Evolutionary conservation across 495 filamentous ascomycete species (phyloP).

Genomic region (Daldinia vernicosa): DNA sequence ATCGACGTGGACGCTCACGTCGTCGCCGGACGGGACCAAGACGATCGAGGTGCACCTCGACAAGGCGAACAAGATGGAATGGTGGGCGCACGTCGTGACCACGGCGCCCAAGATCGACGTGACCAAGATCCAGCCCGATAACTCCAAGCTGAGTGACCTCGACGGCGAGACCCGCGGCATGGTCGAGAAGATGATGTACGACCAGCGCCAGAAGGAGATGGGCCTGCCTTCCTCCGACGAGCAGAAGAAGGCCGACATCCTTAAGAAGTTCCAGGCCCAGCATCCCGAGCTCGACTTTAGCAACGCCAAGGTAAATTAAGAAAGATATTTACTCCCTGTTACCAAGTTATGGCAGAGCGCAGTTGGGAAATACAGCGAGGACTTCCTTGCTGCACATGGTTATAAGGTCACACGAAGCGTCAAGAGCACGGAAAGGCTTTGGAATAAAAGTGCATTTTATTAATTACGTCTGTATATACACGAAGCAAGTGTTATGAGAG

Average conservation of each 20-base stretch:
- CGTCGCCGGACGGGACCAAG: conserved; percentile 70
- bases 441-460: not conserved
- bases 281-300: conserved; percentile 84
- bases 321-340: conserved; percentile 20
- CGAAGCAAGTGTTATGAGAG: conserved; percentile 4
- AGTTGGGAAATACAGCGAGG: not conserved
- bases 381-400: not conserved
- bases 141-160: conserved; percentile 85
- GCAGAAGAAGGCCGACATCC: conserved; percentile 87
- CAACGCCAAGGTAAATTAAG: conserved; percentile 76
- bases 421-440: not conserved
- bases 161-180: conserved; percentile 96
- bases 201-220: conserved; percentile 93
- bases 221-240: conserved; percentile 90
- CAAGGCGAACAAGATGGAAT: conserved; percentile 96
- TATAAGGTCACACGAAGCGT: not conserved
- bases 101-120: conserved; percentile 89
- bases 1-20: conserved; percentile 91
- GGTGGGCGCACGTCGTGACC: conserved; percentile 94
- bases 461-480: conserved; percentile 10
- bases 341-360: not conserved
- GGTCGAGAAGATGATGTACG: conserved; percentile 99
- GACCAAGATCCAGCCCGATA: conserved; percentile 92
- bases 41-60: conserved; percentile 90
- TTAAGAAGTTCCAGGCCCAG: conserved; percentile 86